These are phyloP conservation scores for Grosmannia huntii DNA, from an alignment of 2,329 filamentous ascomycete species.

Conservation along the genomic window DNA sequence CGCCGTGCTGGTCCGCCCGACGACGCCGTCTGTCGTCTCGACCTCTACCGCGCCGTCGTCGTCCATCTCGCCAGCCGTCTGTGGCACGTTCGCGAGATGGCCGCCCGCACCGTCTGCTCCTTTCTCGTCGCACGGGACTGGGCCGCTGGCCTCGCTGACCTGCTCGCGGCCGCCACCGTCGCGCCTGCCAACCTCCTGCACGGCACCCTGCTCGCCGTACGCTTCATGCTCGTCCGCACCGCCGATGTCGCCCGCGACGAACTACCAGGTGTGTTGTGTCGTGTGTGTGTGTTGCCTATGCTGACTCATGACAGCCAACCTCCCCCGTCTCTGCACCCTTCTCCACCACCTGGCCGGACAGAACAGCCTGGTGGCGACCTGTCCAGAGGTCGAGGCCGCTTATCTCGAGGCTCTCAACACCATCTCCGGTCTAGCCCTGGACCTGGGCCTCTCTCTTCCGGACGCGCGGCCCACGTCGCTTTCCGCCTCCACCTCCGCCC, in stretches of 20 bases:
- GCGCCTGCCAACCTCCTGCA: slow-evolving; percentile 40
- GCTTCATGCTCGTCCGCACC: slow-evolving; percentile 38
- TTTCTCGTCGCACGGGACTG: slow-evolving; percentile 42
- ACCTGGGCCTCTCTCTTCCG: background rate
- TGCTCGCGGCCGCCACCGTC: slow-evolving; percentile 19
- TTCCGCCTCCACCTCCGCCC: slow-evolving; percentile 15
- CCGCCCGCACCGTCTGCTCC: slow-evolving; percentile 58
- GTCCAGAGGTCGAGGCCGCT: slow-evolving; percentile 30
- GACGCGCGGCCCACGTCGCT: background rate
- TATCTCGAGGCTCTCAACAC: slow-evolving; percentile 34
- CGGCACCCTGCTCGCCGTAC: slow-evolving; percentile 42
- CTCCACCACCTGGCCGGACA: slow-evolving; percentile 4
- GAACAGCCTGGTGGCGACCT: slow-evolving; percentile 9
- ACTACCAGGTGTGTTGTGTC: slow-evolving; percentile 22
- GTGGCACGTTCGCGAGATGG: slow-evolving; percentile 75
- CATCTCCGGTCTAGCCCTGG: slow-evolving; percentile 15
- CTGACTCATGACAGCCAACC: background rate
- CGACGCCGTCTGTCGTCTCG: slow-evolving; percentile 27
- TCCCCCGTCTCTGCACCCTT: slow-evolving; percentile 1
- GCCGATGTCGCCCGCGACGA: slow-evolving; percentile 30
- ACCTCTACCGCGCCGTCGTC: slow-evolving; percentile 45
- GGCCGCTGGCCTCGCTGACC: slow-evolving; percentile 25
- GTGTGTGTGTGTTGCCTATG: background rate
- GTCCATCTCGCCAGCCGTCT: slow-evolving; percentile 54
- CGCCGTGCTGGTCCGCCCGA: slow-evolving; percentile 57